phyloP scores from a whole-genome alignment of 345 rosid species.

The Microthlaspi erraticum region DNA sequence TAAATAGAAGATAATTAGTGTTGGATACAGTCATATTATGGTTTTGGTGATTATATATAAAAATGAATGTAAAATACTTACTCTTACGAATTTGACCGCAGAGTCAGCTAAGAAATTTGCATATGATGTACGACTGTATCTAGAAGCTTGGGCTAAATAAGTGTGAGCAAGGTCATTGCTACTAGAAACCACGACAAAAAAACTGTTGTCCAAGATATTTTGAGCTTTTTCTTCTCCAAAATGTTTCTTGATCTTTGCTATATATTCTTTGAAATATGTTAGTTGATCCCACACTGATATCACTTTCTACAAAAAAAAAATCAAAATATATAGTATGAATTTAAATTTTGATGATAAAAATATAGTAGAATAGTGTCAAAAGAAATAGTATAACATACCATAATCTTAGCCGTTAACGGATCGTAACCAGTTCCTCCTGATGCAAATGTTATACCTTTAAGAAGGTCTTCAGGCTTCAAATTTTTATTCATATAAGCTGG shows the following conservation, averaged over 20 bases:
- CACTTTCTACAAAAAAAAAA: constrained; percentile 38
- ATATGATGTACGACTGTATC: constrained; percentile 47
- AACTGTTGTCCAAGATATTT: constrained; percentile 44
- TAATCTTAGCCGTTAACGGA: constrained; percentile 51
- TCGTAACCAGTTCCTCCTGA: constrained; percentile 68
- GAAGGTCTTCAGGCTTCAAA: constrained; percentile 51
- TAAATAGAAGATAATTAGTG: too few species aligned
- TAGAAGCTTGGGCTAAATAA: constrained; percentile 43
- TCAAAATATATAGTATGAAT: background rate
- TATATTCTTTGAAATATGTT: constrained; percentile 52
- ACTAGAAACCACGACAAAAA: constrained; percentile 50
- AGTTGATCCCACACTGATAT: constrained; percentile 49
- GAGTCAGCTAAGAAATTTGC: constrained; percentile 46
- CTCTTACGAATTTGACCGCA: constrained; percentile 50
- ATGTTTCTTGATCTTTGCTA: constrained; percentile 40
- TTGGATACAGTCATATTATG: too few species aligned
- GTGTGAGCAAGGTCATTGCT: constrained; percentile 65
- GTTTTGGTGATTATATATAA: too few species aligned
- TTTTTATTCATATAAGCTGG: constrained; percentile 59
- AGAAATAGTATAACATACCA: constrained; percentile 38
- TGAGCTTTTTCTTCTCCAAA: constrained; percentile 55
- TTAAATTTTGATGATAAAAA: background rate
- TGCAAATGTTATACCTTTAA: constrained; percentile 67
- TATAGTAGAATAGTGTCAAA: too few species aligned
- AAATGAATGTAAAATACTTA: too few species aligned